phyloP scores from a whole-genome alignment of 257 asterid species.

The Solanum pimpinellifolium region DNA sequence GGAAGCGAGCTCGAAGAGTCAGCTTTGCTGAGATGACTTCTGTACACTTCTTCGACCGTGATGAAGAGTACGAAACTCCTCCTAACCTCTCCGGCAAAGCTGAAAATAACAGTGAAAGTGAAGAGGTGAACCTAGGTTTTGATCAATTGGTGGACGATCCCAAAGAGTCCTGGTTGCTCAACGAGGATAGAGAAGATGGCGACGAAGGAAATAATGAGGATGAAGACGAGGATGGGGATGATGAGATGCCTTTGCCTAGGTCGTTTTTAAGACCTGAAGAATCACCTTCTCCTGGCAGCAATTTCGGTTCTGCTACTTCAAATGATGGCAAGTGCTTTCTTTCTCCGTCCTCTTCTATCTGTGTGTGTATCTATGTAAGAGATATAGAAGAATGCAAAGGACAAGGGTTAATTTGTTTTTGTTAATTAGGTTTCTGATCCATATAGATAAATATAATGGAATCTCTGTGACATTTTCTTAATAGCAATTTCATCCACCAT shows the following conservation, averaged over 20 bases:
- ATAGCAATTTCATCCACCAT: background rate
- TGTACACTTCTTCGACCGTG: conserved; percentile 82
- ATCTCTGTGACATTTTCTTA: background rate
- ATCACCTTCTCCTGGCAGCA: conserved; percentile 87
- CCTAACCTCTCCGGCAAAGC: conserved; percentile 6
- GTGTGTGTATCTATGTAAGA: background rate
- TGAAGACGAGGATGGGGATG: conserved; percentile 42
- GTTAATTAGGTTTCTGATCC: background rate
- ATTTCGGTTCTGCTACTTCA: conserved; percentile 75
- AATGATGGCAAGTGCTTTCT: conserved; percentile 55
- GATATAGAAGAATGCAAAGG: background rate
- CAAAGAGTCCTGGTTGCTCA: conserved; percentile 6
- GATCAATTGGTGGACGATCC: conserved; percentile 16
- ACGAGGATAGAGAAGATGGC: conserved; percentile 18
- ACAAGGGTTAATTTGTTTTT: background rate
- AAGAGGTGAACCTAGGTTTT: conserved; percentile 20
- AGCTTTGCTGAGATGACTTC: conserved; percentile 97
- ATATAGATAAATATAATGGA: background rate
- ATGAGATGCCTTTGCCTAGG: conserved; percentile 33
- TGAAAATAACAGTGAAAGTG: conserved; percentile 3
- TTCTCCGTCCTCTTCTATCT: background rate
- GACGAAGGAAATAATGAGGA: conserved; percentile 20
- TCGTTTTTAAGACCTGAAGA: conserved; percentile 53
- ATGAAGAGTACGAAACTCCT: conserved; percentile 61
- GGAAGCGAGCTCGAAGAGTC: conserved; percentile 80